Base-by-base conservation (phyloP, 2,329 filamentous ascomycete genomes). In the Penicillium crustosum region DNA sequence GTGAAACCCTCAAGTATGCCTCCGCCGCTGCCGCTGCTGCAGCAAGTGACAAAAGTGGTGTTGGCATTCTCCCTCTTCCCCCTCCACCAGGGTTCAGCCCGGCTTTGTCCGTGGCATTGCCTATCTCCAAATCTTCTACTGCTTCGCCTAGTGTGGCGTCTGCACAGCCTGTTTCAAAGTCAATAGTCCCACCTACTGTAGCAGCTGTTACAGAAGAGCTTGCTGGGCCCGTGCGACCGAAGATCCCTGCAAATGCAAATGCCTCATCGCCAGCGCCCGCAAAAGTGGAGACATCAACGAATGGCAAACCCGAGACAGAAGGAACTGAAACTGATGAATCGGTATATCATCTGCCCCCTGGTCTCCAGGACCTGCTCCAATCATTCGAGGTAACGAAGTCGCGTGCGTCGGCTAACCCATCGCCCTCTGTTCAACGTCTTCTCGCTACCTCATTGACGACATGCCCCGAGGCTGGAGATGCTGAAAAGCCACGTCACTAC, bases 21-120 rank as follows among this genome's bases (percentile, higher is more conserved):
- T 97, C 94, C 38, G 94, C 94, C 0, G 94, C 94, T 0, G 94
- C 94, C 0, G 94, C 94, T 0, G 94, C 93, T 0, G 93, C 94
- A 1, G 91, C 93, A 45, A 92, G 86, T 73, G 92, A 96, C 77
- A 93, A 91, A 79, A 93, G 89, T 72, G 84, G 84, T 53, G 89
- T 97, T 31, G 94, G 94, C 27, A 97, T 99, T 70, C 88, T 93
- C 58, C 94, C 94, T 41, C 81, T 97, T 70, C 94, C 94, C 55
- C 93, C 94, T 61, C 94, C 94, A 68, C 92, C 92, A 29, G 89
- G 89, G 53, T 75, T 77, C 43, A 70, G 72, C 79, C 64, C 73
- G 81, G 73, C 86, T 82, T 59, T 76, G 79, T 59, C 77, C 75
- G 51, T 78, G 64, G 65, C 83, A 42, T 62, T 77, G 79, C 79